Percentiles rank a stretch among this genome's conserved stretches.
phyloP scores from a whole-genome alignment of 2,329 filamentous ascomycete genomes.

The Colletotrichum melonis region DNA sequence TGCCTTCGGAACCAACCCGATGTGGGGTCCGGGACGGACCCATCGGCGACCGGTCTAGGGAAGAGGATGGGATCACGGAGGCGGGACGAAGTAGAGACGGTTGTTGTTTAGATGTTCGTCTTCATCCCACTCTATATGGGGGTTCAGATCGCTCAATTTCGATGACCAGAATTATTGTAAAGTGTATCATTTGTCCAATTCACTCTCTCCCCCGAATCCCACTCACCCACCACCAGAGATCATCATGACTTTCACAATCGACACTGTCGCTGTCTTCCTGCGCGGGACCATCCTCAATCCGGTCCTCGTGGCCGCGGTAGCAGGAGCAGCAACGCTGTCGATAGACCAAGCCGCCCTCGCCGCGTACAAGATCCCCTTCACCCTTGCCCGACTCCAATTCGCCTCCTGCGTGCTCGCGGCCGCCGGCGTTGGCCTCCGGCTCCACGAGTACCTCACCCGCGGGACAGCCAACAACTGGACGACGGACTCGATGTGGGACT shows the following conservation, averaged over 20 bases:
- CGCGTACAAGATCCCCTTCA: background rate
- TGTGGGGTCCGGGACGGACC: background rate
- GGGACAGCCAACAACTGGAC: conserved; percentile 41
- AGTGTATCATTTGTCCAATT: background rate
- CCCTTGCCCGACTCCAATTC: background rate
- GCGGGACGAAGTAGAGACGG: background rate
- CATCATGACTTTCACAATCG: background rate
- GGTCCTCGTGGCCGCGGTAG: background rate
- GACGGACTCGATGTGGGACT: conserved; percentile 43
- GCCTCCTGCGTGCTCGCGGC: background rate
- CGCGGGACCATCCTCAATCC: background rate
- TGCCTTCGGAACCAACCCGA: background rate
- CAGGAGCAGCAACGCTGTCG: background rate
- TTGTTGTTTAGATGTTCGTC: background rate
- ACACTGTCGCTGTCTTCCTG: background rate
- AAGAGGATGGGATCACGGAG: no score
- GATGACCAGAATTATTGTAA: background rate
- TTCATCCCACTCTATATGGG: background rate
- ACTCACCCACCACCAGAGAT: background rate
- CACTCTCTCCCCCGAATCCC: background rate
- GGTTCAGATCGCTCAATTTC: background rate
- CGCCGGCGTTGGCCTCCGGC: conserved; percentile 26
- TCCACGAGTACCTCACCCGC: conserved; percentile 38
- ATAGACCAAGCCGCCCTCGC: background rate
- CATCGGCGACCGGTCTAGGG: background rate